These are phyloP conservation scores for Passalora sequoiae DNA, from an alignment of 2,329 filamentous ascomycete genomes.

Conservation along the genomic window DNA sequence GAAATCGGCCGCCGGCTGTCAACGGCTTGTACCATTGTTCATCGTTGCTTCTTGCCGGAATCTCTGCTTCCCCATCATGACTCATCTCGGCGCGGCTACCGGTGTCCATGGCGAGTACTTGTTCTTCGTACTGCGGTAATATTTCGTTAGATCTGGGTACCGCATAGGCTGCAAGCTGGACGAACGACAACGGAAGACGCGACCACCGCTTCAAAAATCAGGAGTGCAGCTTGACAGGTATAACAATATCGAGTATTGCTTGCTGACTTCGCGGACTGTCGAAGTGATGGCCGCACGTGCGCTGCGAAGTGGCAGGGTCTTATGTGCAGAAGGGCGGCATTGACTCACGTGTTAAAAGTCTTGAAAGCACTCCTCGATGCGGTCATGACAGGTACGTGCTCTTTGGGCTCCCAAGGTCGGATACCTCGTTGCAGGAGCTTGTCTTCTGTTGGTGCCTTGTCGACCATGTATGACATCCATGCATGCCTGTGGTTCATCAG, in stretches of 20 bases:
- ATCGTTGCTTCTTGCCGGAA: neutral
- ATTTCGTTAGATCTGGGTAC: conserved; percentile 6
- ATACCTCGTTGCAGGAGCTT: conserved; percentile 61
- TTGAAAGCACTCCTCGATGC: conserved; percentile 74
- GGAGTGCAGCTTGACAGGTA: too few relatives aligned
- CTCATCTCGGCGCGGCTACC: conserved; percentile 40
- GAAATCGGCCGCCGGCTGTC: too few relatives aligned
- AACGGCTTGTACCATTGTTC: neutral
- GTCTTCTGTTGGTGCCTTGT: conserved; percentile 77
- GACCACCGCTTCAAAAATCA: too few relatives aligned
- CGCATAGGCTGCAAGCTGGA: too few relatives aligned
- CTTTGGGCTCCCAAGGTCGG: conserved; percentile 69
- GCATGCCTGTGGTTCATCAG: conserved; percentile 85
- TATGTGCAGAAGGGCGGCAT: neutral
- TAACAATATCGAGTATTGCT: too few relatives aligned
- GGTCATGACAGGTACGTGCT: conserved; percentile 71
- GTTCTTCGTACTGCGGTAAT: conserved; percentile 40
- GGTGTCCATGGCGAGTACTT: conserved; percentile 48
- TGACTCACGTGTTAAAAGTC: conserved; percentile 87
- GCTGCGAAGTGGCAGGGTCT: too few relatives aligned
- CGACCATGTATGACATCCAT: conserved; percentile 92
- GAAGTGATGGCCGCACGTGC: too few relatives aligned
- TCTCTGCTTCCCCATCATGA: neutral
- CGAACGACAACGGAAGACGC: too few relatives aligned
- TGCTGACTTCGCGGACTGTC: too few relatives aligned